Conservation (phyloP, 371 early-diverging fungal genomes). For the Gilbertella persicaria region DNA sequence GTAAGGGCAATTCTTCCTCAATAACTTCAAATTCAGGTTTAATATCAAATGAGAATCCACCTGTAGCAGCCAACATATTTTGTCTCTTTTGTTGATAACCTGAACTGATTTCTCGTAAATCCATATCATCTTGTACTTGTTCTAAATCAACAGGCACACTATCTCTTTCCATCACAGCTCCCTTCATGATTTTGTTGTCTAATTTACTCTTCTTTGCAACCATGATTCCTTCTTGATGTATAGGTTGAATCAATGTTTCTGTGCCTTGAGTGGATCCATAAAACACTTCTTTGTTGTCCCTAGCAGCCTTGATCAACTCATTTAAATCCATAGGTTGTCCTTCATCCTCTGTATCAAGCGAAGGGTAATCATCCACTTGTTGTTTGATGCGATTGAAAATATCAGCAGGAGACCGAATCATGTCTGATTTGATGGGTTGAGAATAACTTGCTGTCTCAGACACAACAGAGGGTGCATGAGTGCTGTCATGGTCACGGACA, state of each 20-base stretch:
- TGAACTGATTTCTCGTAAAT: slow-evolving; percentile 47
- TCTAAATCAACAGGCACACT: slow-evolving; percentile 54
- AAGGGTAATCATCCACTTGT: slow-evolving; percentile 34
- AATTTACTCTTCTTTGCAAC: slow-evolving; percentile 30
- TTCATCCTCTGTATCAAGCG: slow-evolving; percentile 18
- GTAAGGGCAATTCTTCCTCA: slow-evolving; percentile 50
- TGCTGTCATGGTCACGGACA: slow-evolving; percentile 39
- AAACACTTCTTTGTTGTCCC: slow-evolving; percentile 19
- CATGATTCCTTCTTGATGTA: slow-evolving; percentile 9
- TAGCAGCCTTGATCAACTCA: slow-evolving; percentile 25
- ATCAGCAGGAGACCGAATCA: slow-evolving; percentile 35
- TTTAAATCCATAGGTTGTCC: slow-evolving; percentile 22
- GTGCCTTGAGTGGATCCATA: slow-evolving; percentile 27
- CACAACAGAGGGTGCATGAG: slow-evolving; percentile 29
- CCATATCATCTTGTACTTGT: slow-evolving; percentile 60
- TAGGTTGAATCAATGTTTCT: slow-evolving; percentile 16
- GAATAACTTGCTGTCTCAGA: slow-evolving; percentile 24
- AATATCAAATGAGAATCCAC: slow-evolving; percentile 37
- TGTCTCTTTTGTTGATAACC: slow-evolving; percentile 38
- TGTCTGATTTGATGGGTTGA: slow-evolving; percentile 31
- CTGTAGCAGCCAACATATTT: slow-evolving; percentile 40
- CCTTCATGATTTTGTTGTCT: slow-evolving; percentile 56
- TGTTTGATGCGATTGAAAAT: slow-evolving; percentile 30
- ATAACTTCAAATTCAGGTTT: slow-evolving; percentile 49
- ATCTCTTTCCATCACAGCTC: slow-evolving; percentile 56